Evolutionary conservation across 2,329 filamentous ascomycete species (phyloP), one percentile per base, ranked within the genome.

Genomic region (Trichoderma sp.): DNA sequence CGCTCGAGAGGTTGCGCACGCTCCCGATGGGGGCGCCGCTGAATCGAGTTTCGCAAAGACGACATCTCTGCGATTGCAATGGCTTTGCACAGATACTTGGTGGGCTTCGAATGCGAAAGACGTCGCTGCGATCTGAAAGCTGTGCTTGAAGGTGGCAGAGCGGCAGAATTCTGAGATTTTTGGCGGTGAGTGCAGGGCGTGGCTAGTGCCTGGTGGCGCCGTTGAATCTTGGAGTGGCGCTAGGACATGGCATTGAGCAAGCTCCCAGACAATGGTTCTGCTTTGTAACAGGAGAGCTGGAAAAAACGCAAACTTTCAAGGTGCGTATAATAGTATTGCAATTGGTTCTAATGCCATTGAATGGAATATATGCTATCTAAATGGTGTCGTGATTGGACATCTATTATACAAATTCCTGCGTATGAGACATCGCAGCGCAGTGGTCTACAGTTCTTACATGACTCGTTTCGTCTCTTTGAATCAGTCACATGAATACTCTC

Each of bases 11-110:
- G 92, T 79, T 98, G 95, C 39, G 92, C 92, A 74, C 95, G 90
- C 84, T 98, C 95, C 73, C 90, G 88, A 80, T 98, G 94, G 73
- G 93, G 90, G 76, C 93, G 92, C 80, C 92, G 88, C 73, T 93
- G 88, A 70, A 94, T 87, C 77, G 86, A 84, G 75, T 89, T 89
- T 70, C 86, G 82, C 78, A 89, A 84, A 3, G 87, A 87, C 37
- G 85, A 87, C 85, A 87, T 86, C 35, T 73, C 27, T 34, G 29
- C 29, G 29, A n/a, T 59, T 25, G 7, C 60, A 35, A 25, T 2
- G 39, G 15, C n/a, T 58, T 3, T 45, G 37, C 27, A 19, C 5
- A 25, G 10, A 19, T n/a, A 19, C 17, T 19, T 48, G 13, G 37
- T 29, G 19, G 34, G 27, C 5, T 65, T n/a, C 45, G 5, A 39